These are phyloP conservation scores for Phytophthora niederhauseri DNA, from an alignment of 352 stramenopile genomes.

Conservation along the genomic window DNA sequence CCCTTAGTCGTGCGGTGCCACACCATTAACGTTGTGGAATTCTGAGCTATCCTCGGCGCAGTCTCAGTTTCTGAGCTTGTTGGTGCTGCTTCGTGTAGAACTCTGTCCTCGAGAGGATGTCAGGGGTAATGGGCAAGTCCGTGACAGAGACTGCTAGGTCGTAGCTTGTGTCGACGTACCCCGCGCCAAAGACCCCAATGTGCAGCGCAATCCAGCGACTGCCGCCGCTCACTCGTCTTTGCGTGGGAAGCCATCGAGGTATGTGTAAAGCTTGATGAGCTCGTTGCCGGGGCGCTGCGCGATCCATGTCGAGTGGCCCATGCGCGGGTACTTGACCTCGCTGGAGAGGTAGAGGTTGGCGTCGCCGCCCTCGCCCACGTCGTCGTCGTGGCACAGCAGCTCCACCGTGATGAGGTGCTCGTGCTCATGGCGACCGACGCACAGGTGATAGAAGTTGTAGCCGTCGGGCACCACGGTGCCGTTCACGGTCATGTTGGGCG, in stretches of 20 bases:
- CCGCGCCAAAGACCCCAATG: slow-evolving; percentile 66
- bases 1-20: too few relatives aligned
- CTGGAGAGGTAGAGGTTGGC: slow-evolving; percentile 79
- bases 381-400: slow-evolving; percentile 39
- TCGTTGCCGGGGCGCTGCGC: slow-evolving; percentile 62
- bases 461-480: slow-evolving; percentile 52
- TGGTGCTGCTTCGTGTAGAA: slow-evolving; percentile 66
- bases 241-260: slow-evolving; percentile 79
- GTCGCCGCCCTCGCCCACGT: slow-evolving; percentile 37
- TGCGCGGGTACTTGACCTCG: slow-evolving; percentile 63
- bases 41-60: slow-evolving; percentile 12
- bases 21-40: too few relatives aligned
- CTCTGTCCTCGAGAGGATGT: slow-evolving; percentile 50
- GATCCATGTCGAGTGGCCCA: slow-evolving; percentile 77
- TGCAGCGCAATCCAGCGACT: slow-evolving; percentile 70
- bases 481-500: slow-evolving; percentile 72
- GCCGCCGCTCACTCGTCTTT: slow-evolving; percentile 39
- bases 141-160: slow-evolving; percentile 64
- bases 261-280: slow-evolving; percentile 71
- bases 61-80: slow-evolving; percentile 20
- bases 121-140: slow-evolving; percentile 57
- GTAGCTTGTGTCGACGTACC: slow-evolving; percentile 38
- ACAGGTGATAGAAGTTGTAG: slow-evolving; percentile 80
- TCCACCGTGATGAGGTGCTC: slow-evolving; percentile 79
- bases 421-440: slow-evolving; percentile 75